Evolutionary conservation across 2,329 filamentous ascomycete genomes (phyloP).

Genomic region (Salinomyces thailandicus): DNA sequence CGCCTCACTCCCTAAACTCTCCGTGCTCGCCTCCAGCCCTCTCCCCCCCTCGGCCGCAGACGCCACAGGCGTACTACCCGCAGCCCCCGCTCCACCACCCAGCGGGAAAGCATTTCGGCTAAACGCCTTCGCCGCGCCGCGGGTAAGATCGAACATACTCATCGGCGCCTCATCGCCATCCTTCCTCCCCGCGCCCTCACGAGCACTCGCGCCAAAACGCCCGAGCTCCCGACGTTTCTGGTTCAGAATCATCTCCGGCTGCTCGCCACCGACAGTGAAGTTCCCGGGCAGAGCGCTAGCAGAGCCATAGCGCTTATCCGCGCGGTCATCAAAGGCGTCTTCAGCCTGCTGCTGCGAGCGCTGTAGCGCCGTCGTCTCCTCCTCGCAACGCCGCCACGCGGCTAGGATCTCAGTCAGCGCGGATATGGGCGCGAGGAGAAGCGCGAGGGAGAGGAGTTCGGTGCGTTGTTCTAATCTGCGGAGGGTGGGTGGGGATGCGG

Average conservation of each 20-base stretch:
- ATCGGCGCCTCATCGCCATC: constrained; percentile 41
- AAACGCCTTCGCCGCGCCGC: constrained; percentile 40
- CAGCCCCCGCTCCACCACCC: constrained; percentile 7
- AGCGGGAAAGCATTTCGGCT: constrained; percentile 37
- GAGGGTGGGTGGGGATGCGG: constrained; percentile 45
- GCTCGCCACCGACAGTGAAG: constrained; percentile 29
- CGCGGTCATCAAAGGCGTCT: constrained; percentile 58
- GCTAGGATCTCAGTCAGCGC: constrained; percentile 66
- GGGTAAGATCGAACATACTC: constrained; percentile 43
- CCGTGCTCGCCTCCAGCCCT: constrained; percentile 14
- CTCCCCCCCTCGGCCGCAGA: not conserved
- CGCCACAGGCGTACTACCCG: not conserved
- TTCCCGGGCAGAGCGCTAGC: constrained; percentile 32
- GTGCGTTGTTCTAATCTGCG: constrained; percentile 70
- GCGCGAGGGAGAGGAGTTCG: constrained; percentile 64
- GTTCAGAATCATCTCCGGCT: constrained; percentile 25
- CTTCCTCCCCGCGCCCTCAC: constrained; percentile 9
- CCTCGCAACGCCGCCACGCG: constrained; percentile 66
- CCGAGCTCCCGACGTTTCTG: constrained; percentile 34
- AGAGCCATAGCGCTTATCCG: constrained; percentile 37
- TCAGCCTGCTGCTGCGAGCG: constrained; percentile 58
- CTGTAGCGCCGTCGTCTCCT: constrained; percentile 59
- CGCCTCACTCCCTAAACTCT: constrained; percentile 12
- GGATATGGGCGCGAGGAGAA: constrained; percentile 59
- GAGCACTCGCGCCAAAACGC: constrained; percentile 11